Base-by-base conservation (phyloP, 1,284 basidiomycete species). In the Erythrobasidium hasegawianum region DNA sequence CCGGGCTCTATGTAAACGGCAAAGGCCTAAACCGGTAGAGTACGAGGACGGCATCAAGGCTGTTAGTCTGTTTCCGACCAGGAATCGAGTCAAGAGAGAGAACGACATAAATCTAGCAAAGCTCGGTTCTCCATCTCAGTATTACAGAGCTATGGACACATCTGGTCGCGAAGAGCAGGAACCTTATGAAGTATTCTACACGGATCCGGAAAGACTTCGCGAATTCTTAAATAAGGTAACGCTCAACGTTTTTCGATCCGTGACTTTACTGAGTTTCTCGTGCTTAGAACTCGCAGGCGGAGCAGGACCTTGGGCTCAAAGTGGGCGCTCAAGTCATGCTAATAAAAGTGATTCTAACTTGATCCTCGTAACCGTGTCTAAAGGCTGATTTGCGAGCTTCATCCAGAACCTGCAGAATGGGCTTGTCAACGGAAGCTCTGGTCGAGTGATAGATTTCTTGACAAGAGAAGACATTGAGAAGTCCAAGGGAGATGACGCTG, bases 341-440 rank as follows among this genome's bases (percentile, higher is more conserved):
- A n/a, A 84, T 93, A 82, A 91, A 87, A 38, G 45, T 47, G 16
- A 8, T 4, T 16, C 45, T 47, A n/a, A n/a, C n/a, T n/a, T 47
- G 49, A 45, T n/a, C n/a, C 40, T n/a, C n/a, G n/a, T n/a, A n/a
- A n/a, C n/a, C n/a, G n/a, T 41, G 40, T 41, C 10, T 41, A 47
- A 18, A 18, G 50, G 7, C 26, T 83, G 75, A 76, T 14, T 5
- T 18, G 22, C 4, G 8, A 18, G 4, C n/a, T 47, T 26, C 8
- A 7, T 9, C 16, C 3, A 24, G n/a, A 18, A 47, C 14, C 45
- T 47, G 5, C n/a, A 47, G 8, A 47, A 47, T 14, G 14, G 81
- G 55, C 82, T 92, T 7, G 89, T 91, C 50, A 94, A 94, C 76
- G 90, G 90, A 0, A 87, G 85, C 11, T 83, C 90, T 71, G 90